A percentile compares a stretch with the other conserved stretches of the same genome.
phyloP scores from a whole-genome alignment of 179 eudicot species.

The Actinidia chinensis region DNA sequence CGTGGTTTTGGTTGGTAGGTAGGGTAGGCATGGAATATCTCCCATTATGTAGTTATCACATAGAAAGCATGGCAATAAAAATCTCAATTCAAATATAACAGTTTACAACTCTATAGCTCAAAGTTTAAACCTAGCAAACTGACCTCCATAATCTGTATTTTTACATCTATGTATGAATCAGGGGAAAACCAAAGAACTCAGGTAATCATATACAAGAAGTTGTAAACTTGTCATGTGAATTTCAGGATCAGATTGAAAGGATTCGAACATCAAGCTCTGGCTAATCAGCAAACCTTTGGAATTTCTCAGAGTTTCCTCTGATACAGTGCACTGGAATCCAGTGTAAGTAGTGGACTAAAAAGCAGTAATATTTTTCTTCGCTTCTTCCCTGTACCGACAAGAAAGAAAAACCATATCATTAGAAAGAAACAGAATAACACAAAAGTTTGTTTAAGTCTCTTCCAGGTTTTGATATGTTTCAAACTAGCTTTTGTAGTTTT shows the following conservation, averaged over 20 bases:
- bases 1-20: conserved; percentile 83
- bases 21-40: conserved; percentile 93
- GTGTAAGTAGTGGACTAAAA: conserved; percentile 94
- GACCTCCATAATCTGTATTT: conserved; percentile 95
- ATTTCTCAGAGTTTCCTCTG: conserved; percentile 96
- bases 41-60: conserved; percentile 89
- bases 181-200: conserved; percentile 92
- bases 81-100: not conserved
- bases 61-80: conserved; percentile 24
- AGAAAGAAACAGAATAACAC: too few species aligned
- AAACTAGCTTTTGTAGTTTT: not conserved
- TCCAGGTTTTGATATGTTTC: not conserved
- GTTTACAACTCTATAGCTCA: not conserved
- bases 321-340: conserved; percentile 97
- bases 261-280: not conserved
- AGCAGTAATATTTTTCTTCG: conserved; percentile 92
- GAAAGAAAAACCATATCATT: conserved; percentile 6
- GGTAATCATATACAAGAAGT: conserved; percentile 64
- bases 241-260: conserved; percentile 8
- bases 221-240: not conserved
- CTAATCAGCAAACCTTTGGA: conserved; percentile 59
- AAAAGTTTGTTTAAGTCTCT: not conserved
- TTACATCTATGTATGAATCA: conserved; percentile 95
- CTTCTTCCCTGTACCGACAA: conserved; percentile 88
- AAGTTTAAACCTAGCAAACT: not conserved